Evolutionary conservation across 306 rosid species (phyloP).

Genomic region (Malus orientalis): DNA sequence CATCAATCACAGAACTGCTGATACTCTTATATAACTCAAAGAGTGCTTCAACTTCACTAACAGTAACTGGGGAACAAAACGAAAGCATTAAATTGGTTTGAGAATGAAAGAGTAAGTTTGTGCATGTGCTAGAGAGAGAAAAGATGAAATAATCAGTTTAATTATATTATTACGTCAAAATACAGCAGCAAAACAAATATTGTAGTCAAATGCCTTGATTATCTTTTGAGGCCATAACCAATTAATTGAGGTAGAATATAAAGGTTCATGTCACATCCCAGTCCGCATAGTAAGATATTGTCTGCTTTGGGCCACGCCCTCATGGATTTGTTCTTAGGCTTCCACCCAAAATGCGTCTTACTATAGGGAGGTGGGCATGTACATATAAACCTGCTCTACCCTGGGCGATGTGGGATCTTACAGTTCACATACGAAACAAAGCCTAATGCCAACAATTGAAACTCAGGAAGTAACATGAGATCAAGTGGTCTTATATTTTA

Average conservation of each 20-base stretch:
- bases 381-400: no score
- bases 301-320: no score
- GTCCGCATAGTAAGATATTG: no score
- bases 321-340: no score
- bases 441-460: background rate
- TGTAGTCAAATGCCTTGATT: background rate
- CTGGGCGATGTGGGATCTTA: no score
- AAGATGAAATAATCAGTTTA: background rate
- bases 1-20: constrained; percentile 68
- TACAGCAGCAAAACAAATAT: background rate
- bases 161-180: background rate
- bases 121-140: background rate
- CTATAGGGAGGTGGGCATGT: no score
- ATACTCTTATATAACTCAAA: constrained; percentile 84
- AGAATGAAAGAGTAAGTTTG: background rate
- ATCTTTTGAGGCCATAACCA: background rate
- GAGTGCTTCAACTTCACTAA: constrained; percentile 88
- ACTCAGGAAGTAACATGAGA: background rate
- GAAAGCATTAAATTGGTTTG: background rate
- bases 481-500: background rate
- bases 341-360: no score
- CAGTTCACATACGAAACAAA: background rate
- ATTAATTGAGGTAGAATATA: background rate
- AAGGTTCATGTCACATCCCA: background rate
- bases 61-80: constrained; percentile 48